phyloP scores from a whole-genome alignment of 1,284 basidiomycete genomes.

The Tylopilus sp. region DNA sequence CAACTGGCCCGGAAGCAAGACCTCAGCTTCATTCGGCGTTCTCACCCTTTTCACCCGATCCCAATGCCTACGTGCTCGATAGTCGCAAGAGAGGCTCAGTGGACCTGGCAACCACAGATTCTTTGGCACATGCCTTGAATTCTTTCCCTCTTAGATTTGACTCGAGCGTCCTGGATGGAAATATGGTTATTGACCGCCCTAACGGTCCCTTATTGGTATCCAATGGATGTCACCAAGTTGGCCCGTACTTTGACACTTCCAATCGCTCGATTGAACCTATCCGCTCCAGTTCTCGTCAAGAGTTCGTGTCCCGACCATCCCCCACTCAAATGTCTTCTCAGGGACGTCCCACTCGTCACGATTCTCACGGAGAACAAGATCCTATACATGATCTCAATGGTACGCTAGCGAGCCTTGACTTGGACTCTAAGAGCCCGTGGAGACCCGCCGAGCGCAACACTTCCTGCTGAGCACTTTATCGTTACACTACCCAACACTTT shows the following conservation, averaged over 20 bases:
- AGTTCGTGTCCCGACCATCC: slow-evolving; percentile 49
- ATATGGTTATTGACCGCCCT: slow-evolving; percentile 30
- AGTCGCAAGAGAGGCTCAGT: slow-evolving; percentile 33
- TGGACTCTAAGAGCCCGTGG: slow-evolving; percentile 43
- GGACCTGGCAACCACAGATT: slow-evolving; percentile 28
- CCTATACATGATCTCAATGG: slow-evolving; percentile 67
- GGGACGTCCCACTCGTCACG: slow-evolving; percentile 20
- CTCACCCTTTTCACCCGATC: slow-evolving; percentile 62
- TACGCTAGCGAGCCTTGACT: slow-evolving; percentile 67
- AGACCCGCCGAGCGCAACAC: slow-evolving; percentile 22
- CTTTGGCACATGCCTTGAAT: slow-evolving; percentile 42
- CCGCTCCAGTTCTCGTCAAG: slow-evolving; percentile 43
- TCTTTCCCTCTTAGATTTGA: slow-evolving; percentile 35
- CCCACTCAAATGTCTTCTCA: slow-evolving; percentile 41
- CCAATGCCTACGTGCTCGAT: slow-evolving; percentile 39
- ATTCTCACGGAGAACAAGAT: slow-evolving; percentile 43
- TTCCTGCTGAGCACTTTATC: slow-evolving; percentile 19
- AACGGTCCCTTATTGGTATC: slow-evolving; percentile 44
- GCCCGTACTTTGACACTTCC: slow-evolving; percentile 38
- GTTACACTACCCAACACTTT: slow-evolving; percentile 12
- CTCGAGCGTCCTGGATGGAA: slow-evolving; percentile 15
- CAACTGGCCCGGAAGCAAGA: slow-evolving; percentile 21
- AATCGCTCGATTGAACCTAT: slow-evolving; percentile 32
- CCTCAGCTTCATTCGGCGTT: slow-evolving; percentile 41
- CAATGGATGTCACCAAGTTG: slow-evolving; percentile 44